Evolutionary conservation across 192 early-diverging fungal genomes (phyloP).

Genomic region (Linnemannia schmuckeri): DNA sequence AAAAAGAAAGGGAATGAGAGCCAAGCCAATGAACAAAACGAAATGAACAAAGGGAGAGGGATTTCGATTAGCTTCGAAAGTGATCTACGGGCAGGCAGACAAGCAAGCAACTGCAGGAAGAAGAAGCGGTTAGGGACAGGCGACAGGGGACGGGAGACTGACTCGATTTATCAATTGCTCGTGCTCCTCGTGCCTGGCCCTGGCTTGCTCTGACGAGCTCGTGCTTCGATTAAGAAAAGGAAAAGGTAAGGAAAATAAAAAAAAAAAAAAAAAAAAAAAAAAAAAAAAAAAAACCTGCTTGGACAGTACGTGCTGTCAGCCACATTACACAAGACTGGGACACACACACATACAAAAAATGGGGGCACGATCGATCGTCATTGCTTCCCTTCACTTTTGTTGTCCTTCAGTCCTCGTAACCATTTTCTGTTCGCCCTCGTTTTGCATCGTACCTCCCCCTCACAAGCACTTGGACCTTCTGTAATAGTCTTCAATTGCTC

Average conservation of each 20-base stretch:
- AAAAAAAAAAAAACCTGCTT: neutral
- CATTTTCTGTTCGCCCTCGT: neutral
- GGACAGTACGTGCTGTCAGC: neutral
- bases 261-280: neutral
- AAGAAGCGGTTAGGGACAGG: neutral
- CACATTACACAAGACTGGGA: neutral
- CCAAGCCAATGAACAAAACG: neutral
- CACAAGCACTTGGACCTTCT: neutral
- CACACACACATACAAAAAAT: neutral
- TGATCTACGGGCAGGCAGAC: neutral
- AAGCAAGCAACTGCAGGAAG: no score
- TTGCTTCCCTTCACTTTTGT: neutral
- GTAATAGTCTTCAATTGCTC: no score
- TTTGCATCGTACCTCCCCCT: no score
- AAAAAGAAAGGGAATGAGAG: constrained; percentile 3
- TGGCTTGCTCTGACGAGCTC: constrained; percentile 3
- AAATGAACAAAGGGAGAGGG: neutral
- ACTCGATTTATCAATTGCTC: neutral
- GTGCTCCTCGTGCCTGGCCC: constrained; percentile 3
- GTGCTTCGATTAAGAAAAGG: neutral
- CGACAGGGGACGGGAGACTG: neutral
- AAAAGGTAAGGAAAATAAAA: no score
- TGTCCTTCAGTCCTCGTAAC: neutral
- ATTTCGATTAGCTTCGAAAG: neutral
- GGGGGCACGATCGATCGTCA: neutral